Base-by-base conservation (phyloP, 768 basidiomycete species). In the Mycena rosella region DNA sequence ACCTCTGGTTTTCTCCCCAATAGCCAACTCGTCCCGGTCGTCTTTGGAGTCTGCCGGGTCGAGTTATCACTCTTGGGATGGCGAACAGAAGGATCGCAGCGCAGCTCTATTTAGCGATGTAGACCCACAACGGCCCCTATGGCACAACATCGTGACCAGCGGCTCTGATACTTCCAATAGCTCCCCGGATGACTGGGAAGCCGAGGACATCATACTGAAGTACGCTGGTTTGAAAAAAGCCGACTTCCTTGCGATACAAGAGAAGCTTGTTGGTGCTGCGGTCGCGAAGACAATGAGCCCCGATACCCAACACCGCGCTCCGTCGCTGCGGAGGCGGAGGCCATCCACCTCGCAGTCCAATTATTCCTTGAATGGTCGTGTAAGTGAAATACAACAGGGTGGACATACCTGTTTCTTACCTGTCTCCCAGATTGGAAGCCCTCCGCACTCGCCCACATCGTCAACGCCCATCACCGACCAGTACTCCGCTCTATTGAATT, bases 281-380 rank as follows among this genome's bases (percentile, higher is more conserved):
- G 77, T 85, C 47, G 82, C 86, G 30, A 91, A 89, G 75, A 85
- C 85, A 45, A 81, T 81, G 18, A 85, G 82, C 55, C 84, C 87
- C 11, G 90, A 91, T 68, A 76, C 82, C 42, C 87, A 87, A 14
- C 87, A 89, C 71, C 88, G 92, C 51, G 81, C 86, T 0, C 89
- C 88, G 58, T 94, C 93, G n/a, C 81, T 93, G 70, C 85, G 93
- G 62, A 87, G 88, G 68, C 86, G 94, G 55, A 84, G 93, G 42
- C 92, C 92, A 14, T 94, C 93, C 1, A 93, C 91, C 17, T 93
- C 93, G n/a, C 92, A 94, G 77, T 92, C 92, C 14, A 91, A 88
- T 73, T 91, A 93, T 73, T 90, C 89, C 0, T 79, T 78, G 49
- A 85, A 81, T 60, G 87, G 85, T n/a, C 83, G 86, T 45, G 89